Evolutionary conservation across 352 stramenopile species (phyloP), one percentile per base, ranked within the genome.

Genomic region (Phytophthora europaea): DNA sequence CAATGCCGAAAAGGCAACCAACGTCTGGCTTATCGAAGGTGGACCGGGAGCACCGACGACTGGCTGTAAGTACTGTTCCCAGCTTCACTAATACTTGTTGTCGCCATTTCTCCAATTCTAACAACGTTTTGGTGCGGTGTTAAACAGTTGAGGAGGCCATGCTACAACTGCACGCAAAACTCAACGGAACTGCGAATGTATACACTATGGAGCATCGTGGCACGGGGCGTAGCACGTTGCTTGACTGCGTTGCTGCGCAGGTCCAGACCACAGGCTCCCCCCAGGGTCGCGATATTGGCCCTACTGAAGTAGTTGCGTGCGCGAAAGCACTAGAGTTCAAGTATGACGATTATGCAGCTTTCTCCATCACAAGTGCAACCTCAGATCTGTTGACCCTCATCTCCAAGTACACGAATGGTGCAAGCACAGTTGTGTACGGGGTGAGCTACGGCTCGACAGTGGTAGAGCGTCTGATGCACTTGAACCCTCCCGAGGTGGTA

Each of bases 251-350:
- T 1, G 76, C 73, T 4, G 56, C 67, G 53, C 4, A 70, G 38
- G 4, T 73, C 65, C n/a, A 74, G 54, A 22, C 73, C 70, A 6
- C 22, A 40, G 5, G 69, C 61, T 18, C 40, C 40, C 40, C 40
- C 13, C 6, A 20, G 1, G 40, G 33, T 13, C 0, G 13, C 48
- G 4, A 71, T 83, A 22, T 50, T 20, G 38, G 43, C 15, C 20
- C 66, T 26, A 33, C 5, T 3, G 76, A 83, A 45, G 33, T 79
- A 26, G 48, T 69, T 2, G 47, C 28, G 10, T 83, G 76, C 57
- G 71, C 74, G 3, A 23, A 66, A 28, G 47, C 16, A 15, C 47
- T 53, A 10, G 18, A 50, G 40, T 20, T 50, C 40, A 50, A 50
- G 40, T 50, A 50, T 15, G 10, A 6, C 18, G 8, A 20, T n/a